Conservation (phyloP, 257 asterid genomes). For the Ajuga chamaepitys region DNA sequence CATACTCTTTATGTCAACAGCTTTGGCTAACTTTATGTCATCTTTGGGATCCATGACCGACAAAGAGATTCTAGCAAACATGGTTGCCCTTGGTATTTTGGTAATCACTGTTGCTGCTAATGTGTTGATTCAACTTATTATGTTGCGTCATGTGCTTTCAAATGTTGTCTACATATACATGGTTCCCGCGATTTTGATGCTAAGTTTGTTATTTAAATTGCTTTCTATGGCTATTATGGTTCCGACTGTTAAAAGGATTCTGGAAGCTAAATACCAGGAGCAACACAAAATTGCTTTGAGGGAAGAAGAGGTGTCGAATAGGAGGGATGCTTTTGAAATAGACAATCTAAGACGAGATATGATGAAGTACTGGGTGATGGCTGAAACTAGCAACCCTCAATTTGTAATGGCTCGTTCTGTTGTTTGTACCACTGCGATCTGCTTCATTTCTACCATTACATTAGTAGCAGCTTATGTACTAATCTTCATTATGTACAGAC, state of each 20-base stretch:
- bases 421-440: background rate
- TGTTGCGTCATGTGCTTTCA: background rate
- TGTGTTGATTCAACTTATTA: background rate
- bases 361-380: constrained; percentile 26
- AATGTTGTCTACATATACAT: no score
- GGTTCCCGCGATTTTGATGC: background rate
- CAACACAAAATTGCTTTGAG: background rate
- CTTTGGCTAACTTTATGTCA: constrained; percentile 7
- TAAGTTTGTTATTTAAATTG: background rate
- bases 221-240: background rate
- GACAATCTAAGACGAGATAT: no score
- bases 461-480: no score
- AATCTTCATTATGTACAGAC: no score
- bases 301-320: no score
- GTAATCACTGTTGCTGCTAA: constrained; percentile 8
- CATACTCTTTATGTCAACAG: constrained; percentile 1
- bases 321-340: no score
- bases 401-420: constrained; percentile 27
- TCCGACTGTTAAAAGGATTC: background rate
- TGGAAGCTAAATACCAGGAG: no score
- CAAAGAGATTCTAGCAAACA: constrained; percentile 6
- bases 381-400: constrained; percentile 23
- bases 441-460: no score
- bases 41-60: constrained; percentile 20
- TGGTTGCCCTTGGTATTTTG: constrained; percentile 3